Conservation (phyloP, 2,329 filamentous ascomycete species). For the Cyphellophora attinorum region DNA sequence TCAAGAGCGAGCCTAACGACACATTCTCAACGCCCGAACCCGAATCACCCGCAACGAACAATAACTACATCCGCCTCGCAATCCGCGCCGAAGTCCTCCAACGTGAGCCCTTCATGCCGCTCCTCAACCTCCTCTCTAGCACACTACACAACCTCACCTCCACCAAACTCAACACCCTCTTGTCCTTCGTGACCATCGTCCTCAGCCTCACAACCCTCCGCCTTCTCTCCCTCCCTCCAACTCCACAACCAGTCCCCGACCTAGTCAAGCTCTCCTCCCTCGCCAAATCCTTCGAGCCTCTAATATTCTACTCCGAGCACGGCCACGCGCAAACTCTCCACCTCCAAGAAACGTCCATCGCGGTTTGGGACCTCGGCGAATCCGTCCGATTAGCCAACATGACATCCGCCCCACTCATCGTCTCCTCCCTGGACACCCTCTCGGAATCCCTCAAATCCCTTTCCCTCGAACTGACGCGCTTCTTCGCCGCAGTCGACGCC, state of each 20-base stretch:
- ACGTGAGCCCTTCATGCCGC: slow-evolving; percentile 70
- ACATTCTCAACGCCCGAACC: slow-evolving; percentile 9
- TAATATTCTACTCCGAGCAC: slow-evolving; percentile 91
- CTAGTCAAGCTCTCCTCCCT: slow-evolving; percentile 84
- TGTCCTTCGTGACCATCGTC: slow-evolving; percentile 52
- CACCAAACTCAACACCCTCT: slow-evolving; percentile 59
- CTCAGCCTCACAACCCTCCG: slow-evolving; percentile 57
- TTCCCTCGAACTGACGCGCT: slow-evolving; percentile 75
- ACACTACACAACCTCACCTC: slow-evolving; percentile 53
- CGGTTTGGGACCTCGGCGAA: slow-evolving; percentile 90
- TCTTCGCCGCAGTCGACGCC: slow-evolving; percentile 87
- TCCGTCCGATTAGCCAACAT: slow-evolving; percentile 83
- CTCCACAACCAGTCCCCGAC: slow-evolving; percentile 62
- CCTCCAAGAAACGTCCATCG: slow-evolving; percentile 81
- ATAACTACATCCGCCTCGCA: slow-evolving; percentile 71
- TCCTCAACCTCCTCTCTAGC: slow-evolving; percentile 53
- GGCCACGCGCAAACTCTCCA: slow-evolving; percentile 78
- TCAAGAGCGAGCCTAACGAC: slow-evolving; percentile 19
- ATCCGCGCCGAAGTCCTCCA: slow-evolving; percentile 83
- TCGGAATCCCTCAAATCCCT: slow-evolving; percentile 78
- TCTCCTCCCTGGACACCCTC: slow-evolving; percentile 72
- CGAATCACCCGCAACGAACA: slow-evolving; percentile 22
- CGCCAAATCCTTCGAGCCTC: slow-evolving; percentile 82
- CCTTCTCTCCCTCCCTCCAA: slow-evolving; percentile 59
- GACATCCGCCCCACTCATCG: slow-evolving; percentile 79